Evolutionary conservation across 148 eudicot genomes (phyloP), one percentile per base, ranked within the genome.

Genomic region (Pouteria glomerata): DNA sequence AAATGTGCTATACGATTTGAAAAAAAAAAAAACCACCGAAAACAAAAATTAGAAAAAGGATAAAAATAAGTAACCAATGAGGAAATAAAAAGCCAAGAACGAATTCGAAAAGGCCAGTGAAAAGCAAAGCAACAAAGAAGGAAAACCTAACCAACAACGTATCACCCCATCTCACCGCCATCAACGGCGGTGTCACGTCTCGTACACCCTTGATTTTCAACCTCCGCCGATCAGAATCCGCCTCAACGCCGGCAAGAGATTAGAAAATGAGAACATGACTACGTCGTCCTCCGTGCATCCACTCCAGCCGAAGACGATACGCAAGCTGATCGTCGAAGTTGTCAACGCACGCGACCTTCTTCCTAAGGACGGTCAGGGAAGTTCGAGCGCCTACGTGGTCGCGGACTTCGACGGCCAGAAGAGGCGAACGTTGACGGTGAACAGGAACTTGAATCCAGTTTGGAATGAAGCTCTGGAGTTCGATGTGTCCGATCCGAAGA

Each of bases 311-410:
- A 66, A 72, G 55, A 42, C 78, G 1, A 58, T 77, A 15, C 84
- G 99, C 0, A 89, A 78, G 58, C 82, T 95, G 5, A 55, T 85
- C 1, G 85, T 95, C 0, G 96, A 95, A 30, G 88, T 92, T 4
- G 63, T 83, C 18, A 94, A 87, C 24, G 99, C 97, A 4, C 87
- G 92, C 1, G 94, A 92, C 76, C 82, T 95, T 8, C 94, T 95
- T 31, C 99, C 99, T 0, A 95, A 95, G 63, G 99, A 95, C 74
- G 99, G 99, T 12, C 92, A 89, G 52, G 99, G 99, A 6, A 95
- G 89, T 63, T 90, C 96, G 4, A 95, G 96, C 72, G 83, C 99
- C 2, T 95, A 95, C 58, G 99, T 95, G 31, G 86, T 90, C 18
- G 88, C 81, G 0, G 97, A 95, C 26, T 95, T 90, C 41, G 99